Conservation (phyloP, 2,329 filamentous ascomycete species). For the Ophiostoma ips region DNA sequence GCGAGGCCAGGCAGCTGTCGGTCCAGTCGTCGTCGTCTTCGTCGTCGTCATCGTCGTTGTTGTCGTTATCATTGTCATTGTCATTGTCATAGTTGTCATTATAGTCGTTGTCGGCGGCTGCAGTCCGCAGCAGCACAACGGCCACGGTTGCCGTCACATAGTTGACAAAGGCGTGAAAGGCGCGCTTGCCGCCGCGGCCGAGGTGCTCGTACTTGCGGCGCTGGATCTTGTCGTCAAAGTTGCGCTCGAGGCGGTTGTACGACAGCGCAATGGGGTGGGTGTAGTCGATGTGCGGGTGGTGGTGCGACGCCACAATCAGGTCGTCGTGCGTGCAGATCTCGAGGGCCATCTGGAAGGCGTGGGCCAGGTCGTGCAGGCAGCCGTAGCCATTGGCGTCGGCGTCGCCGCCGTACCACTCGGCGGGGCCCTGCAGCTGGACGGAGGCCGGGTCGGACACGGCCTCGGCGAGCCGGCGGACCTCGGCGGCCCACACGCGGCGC, state of each 20-base stretch:
- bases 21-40: neutral
- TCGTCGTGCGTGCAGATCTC: constrained; percentile 1
- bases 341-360: constrained; percentile 2
- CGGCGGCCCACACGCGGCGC: neutral
- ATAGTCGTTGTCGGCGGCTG: neutral
- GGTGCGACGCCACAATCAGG: neutral
- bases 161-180: neutral
- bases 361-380: constrained; percentile 2
- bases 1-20: neutral
- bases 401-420: constrained; percentile 2
- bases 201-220: neutral
- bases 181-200: constrained; percentile 1
- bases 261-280: neutral
- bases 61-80: neutral
- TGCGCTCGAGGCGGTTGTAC: constrained; percentile 1
- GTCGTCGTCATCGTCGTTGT: neutral
- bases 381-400: constrained; percentile 1
- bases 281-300: neutral
- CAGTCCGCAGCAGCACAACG: neutral
- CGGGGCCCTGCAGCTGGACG: neutral
- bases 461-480: neutral
- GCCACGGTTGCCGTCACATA: neutral
- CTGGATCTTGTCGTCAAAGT: constrained; percentile 1
- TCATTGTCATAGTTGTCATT: neutral
- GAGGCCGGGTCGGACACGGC: neutral